phyloP scores from a whole-genome alignment of 1,284 basidiomycete genomes.

The Leucoagaricus sp. region DNA sequence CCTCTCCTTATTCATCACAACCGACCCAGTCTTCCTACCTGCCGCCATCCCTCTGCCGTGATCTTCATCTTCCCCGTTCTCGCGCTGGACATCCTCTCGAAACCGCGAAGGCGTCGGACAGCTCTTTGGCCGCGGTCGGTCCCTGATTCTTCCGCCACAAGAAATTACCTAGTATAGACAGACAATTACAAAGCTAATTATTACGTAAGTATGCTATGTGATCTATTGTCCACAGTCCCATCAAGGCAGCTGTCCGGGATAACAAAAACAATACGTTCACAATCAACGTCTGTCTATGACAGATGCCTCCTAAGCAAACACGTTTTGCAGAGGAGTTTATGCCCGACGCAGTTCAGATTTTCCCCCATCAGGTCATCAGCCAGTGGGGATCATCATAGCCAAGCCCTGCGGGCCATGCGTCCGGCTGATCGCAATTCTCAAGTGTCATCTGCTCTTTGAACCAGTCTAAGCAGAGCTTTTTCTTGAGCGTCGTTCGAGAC shows the following conservation, averaged over 20 bases:
- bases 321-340: slow-evolving; percentile 9
- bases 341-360: neutral
- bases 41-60: neutral
- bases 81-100: neutral
- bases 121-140: neutral
- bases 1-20: slow-evolving; percentile 15
- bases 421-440: slow-evolving; percentile 29
- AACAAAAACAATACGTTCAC: neutral
- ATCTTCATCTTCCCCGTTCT: neutral
- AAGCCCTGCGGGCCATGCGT: slow-evolving; percentile 38
- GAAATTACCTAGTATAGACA: neutral
- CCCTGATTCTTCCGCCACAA: neutral
- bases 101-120: neutral
- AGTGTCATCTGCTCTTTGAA: slow-evolving; percentile 32
- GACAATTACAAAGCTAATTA: neutral
- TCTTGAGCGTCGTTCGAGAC: slow-evolving; percentile 33
- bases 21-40: neutral
- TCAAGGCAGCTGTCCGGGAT: too few relatives aligned
- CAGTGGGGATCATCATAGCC: slow-evolving; percentile 35
- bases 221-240: neutral
- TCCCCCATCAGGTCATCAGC: neutral
- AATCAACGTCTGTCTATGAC: neutral
- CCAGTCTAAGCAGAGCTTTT: slow-evolving; percentile 32
- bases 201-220: too few relatives aligned
- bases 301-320: slow-evolving; percentile 13